These are phyloP conservation scores for Pythium phragmiticola DNA, from an alignment of 352 stramenopile species.

Conservation along the genomic window DNA sequence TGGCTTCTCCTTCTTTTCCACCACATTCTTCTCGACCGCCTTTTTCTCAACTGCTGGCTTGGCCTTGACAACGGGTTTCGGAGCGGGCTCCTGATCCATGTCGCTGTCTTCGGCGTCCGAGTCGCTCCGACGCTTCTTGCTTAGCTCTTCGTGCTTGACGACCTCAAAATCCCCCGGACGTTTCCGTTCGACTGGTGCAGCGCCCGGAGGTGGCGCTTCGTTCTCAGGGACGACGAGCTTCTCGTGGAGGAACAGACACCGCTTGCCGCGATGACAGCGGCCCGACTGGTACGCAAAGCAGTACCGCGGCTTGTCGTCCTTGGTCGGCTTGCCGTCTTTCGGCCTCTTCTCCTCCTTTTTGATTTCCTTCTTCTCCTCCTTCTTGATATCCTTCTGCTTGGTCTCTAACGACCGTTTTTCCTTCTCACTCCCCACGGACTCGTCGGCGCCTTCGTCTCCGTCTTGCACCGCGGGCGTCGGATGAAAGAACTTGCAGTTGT, in stretches of 20 bases:
- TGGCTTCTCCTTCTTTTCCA: conserved; percentile 18
- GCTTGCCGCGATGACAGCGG: conserved; percentile 68
- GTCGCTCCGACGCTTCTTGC: conserved; percentile 17
- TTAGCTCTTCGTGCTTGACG: conserved; percentile 15
- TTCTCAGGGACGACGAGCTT: conserved; percentile 34
- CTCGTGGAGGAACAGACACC: conserved; percentile 65
- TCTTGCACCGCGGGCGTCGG: conserved; percentile 19
- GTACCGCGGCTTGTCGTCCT: conserved; percentile 46
- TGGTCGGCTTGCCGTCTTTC: conserved; percentile 6
- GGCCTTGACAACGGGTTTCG: conserved; percentile 5
- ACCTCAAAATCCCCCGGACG: conserved; percentile 23
- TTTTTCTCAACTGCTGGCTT: conserved; percentile 22
- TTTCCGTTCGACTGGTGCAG: conserved; percentile 17
- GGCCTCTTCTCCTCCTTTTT: conserved; percentile 5
- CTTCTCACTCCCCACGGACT: background rate
- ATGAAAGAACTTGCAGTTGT: conserved; percentile 75
- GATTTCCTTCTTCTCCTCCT: conserved; percentile 7
- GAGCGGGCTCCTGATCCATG: background rate
- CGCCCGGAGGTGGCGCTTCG: conserved; percentile 1
- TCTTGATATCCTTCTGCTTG: background rate
- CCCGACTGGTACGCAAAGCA: conserved; percentile 80
- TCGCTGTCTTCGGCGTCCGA: conserved; percentile 18
- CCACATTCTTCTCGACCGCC: conserved; percentile 14
- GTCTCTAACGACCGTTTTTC: conserved; percentile 3
- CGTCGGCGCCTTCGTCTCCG: conserved; percentile 15